Conservation (phyloP, 805 yeast genomes). For the Wickerhamiella shivajii region DNA sequence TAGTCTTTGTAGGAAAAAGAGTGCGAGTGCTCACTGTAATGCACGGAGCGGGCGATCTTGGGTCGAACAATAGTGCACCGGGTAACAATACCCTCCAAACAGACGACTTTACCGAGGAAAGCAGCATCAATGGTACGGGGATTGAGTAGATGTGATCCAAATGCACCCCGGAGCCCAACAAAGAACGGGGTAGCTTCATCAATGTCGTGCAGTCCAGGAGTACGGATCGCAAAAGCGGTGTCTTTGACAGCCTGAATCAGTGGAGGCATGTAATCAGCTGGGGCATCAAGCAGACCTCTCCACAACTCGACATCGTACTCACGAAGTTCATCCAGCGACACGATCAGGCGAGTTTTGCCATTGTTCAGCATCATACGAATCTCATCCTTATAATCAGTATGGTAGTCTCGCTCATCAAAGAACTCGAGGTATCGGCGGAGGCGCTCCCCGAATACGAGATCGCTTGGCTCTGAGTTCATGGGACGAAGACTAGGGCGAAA, state of each 20-base stretch:
- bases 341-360: conserved; percentile 49
- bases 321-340: conserved; percentile 76
- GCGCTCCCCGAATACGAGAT: conserved; percentile 52
- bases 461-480: conserved; percentile 15
- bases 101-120: conserved; percentile 64
- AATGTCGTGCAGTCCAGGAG: conserved; percentile 39
- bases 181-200: conserved; percentile 53
- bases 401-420: conserved; percentile 43
- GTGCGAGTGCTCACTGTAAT: conserved; percentile 73
- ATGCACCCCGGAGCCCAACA: conserved; percentile 75
- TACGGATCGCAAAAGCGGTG: conserved; percentile 57
- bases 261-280: conserved; percentile 80
- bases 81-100: conserved; percentile 91
- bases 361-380: conserved; percentile 60
- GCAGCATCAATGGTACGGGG: conserved; percentile 76
- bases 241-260: conserved; percentile 77
- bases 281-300: conserved; percentile 56
- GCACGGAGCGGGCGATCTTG: conserved; percentile 79
- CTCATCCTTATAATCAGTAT: conserved; percentile 49
- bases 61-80: conserved; percentile 89
- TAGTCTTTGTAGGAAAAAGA: conserved; percentile 84
- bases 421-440: conserved; percentile 82
- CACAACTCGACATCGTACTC: conserved; percentile 70
- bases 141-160: conserved; percentile 74
- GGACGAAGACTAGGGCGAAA: background rate